Conservation (phyloP, 176 grass and related monocot genomes). For the Lolium multiflorum region DNA sequence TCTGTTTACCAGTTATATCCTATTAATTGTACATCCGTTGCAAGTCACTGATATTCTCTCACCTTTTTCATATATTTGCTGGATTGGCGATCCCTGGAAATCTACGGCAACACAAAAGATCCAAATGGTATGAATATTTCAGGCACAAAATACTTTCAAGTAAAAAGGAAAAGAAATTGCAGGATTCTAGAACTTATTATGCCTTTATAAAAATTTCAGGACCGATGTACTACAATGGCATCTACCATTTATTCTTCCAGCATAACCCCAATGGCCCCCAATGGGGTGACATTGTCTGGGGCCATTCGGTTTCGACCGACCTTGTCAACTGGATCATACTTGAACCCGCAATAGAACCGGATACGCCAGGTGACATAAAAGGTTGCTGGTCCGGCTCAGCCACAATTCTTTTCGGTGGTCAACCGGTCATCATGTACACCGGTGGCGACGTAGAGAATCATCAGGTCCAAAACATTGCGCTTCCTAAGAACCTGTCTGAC, state of each 20-base stretch:
- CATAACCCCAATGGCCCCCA: constrained; percentile 66
- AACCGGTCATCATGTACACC: constrained; percentile 72
- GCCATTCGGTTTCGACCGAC: constrained; percentile 76
- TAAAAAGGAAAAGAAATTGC: constrained; percentile 22
- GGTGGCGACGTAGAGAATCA: constrained; percentile 57
- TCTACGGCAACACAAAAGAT: constrained; percentile 55
- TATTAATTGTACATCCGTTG: constrained; percentile 13
- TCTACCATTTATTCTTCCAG: constrained; percentile 95
- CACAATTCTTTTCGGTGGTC: constrained; percentile 53
- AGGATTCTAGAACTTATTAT: neutral
- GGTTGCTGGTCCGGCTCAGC: constrained; percentile 91
- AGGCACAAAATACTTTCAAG: neutral
- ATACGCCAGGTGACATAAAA: constrained; percentile 53
- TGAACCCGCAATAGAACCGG: constrained; percentile 58
- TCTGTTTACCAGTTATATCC: neutral
- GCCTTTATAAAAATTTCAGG: constrained; percentile 52
- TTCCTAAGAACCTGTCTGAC: constrained; percentile 74
- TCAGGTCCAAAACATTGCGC: constrained; percentile 72
- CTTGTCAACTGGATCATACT: constrained; percentile 76
- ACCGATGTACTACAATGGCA: constrained; percentile 92
- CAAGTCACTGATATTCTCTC: constrained; percentile 24
- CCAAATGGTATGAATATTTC: constrained; percentile 75
- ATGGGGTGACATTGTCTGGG: constrained; percentile 84
- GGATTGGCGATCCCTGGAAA: constrained; percentile 8
- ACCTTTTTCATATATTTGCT: constrained; percentile 38